Evolutionary conservation across 441 rosid genomes (phyloP), one percentile per base, ranked within the genome.

Genomic region (Pelargonium australe): DNA sequence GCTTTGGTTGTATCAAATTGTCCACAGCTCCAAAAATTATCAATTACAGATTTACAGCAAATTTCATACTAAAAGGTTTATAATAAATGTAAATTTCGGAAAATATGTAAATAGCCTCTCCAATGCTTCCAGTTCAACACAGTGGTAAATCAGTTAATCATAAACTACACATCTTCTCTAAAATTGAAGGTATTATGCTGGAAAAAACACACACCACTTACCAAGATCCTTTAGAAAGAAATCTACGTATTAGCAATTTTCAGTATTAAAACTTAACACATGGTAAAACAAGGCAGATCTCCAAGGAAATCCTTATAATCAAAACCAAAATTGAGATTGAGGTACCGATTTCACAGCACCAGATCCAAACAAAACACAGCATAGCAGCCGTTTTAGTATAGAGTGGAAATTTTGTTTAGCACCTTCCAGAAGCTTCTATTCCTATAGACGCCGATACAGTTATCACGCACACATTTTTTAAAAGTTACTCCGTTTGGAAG

Each of bases 181-280:
- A 28, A 28, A 28, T 3, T 28, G 34, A 28, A 28, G 34, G 34
- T 28, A 28, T 28, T 1, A 28, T 28, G 34, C 34, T 28, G 34
- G 34, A 28, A 28, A 28, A 28, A 1, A 28, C 34, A 13, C 9
- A 53, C 60, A 53, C 7, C 60, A n/a, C 19, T 53, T 17, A 14
- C 60, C 17, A 53, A 53, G 60, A 53, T 53, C 60, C 60, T 53
- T 16, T 2, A 53, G 60, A n/a, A 49, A 53, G 16, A 53, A 53
- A 14, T 53, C 60, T 53, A 2, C 8, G 1, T 53, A 53, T 16
- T 1, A 53, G 60, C 16, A 53, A 53, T 53, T 53, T 14, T 19
- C 17, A 4, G n/a, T 51, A n/a, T 5, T 8, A 53, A 4, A n/a
- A 53, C 60, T 53, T 16, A 53, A 19, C 60, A n/a, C 60, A n/a